Evolutionary conservation across 331 rosid genomes (phyloP).

Genomic region (Erythrophleum ivorense): DNA sequence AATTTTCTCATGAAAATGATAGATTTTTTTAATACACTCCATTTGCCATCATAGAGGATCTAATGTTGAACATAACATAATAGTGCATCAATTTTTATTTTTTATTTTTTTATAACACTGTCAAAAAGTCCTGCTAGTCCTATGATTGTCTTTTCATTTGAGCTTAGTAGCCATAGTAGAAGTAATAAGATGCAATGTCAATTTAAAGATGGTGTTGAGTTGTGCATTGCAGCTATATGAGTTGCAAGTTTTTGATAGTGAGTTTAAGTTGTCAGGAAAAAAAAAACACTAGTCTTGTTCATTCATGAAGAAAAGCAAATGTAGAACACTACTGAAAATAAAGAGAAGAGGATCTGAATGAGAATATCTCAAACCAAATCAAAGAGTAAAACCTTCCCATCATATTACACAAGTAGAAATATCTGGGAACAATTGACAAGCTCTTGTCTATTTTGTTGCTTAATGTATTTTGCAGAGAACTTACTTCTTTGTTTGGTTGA

Average conservation of each 20-base stretch:
- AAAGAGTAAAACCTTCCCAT: neutral
- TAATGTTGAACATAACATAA: neutral
- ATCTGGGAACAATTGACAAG: neutral
- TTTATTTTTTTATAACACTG: neutral
- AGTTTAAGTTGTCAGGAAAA: neutral
- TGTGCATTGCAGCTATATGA: neutral
- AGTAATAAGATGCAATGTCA: neutral
- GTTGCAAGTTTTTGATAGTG: neutral
- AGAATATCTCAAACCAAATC: neutral
- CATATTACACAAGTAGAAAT: neutral
- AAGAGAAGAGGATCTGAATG: neutral
- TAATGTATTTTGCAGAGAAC: neutral
- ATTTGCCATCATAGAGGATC: neutral
- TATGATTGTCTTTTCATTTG: neutral
- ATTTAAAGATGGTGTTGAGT: neutral
- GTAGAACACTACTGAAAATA: neutral
- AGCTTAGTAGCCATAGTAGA: neutral
- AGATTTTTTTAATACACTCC: too few relatives aligned
- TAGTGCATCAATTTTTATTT: neutral
- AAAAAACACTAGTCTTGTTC: neutral
- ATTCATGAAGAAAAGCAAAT: conserved; percentile 11
- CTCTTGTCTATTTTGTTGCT: neutral
- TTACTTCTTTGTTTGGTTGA: neutral
- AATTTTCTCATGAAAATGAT: neutral
- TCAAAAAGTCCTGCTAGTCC: neutral